These are phyloP conservation scores for Pulveroboletus sp. DNA, from an alignment of 768 basidiomycete genomes.

Conservation along the genomic window DNA sequence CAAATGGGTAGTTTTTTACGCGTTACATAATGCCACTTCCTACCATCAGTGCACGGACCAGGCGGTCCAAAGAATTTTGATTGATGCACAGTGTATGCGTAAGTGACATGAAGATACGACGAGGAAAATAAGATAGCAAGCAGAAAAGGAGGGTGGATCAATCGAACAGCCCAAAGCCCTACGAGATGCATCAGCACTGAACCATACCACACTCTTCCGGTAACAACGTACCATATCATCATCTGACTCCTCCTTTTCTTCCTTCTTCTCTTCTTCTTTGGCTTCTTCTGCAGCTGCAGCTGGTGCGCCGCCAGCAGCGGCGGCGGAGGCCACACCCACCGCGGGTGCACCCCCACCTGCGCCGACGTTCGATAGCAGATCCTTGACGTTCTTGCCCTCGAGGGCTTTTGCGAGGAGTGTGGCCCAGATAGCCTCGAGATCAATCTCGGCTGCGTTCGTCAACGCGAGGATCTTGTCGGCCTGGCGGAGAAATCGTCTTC, in stretches of 20 bases:
- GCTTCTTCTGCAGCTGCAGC: conserved; percentile 70
- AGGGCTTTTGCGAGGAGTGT: conserved; percentile 95
- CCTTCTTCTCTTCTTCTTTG: conserved; percentile 81
- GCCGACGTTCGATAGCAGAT: conserved; percentile 92
- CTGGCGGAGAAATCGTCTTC: conserved; percentile 38
- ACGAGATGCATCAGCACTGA: background rate
- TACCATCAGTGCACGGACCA: conserved; percentile 14
- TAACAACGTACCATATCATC: conserved; percentile 50
- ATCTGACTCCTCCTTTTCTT: conserved; percentile 86
- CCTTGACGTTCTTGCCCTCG: conserved; percentile 97
- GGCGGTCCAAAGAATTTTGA: conserved; percentile 18
- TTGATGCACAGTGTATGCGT: conserved; percentile 22
- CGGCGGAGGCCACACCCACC: conserved; percentile 49
- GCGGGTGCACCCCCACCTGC: conserved; percentile 87
- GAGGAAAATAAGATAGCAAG: conserved; percentile 26
- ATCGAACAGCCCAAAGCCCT: conserved; percentile 98
- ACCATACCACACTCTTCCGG: background rate
- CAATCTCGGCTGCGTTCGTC: conserved; percentile 78
- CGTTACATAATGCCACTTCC: no score
- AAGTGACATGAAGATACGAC: conserved; percentile 18
- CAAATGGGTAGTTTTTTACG: no score
- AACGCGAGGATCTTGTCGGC: conserved; percentile 90
- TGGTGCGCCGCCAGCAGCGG: conserved; percentile 54
- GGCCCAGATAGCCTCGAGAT: conserved; percentile 97
- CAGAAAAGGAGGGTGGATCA: conserved; percentile 38